These are phyloP conservation scores for Epichloe gansuensis DNA, from an alignment of 2,329 filamentous ascomycete genomes.

Conservation along the genomic window DNA sequence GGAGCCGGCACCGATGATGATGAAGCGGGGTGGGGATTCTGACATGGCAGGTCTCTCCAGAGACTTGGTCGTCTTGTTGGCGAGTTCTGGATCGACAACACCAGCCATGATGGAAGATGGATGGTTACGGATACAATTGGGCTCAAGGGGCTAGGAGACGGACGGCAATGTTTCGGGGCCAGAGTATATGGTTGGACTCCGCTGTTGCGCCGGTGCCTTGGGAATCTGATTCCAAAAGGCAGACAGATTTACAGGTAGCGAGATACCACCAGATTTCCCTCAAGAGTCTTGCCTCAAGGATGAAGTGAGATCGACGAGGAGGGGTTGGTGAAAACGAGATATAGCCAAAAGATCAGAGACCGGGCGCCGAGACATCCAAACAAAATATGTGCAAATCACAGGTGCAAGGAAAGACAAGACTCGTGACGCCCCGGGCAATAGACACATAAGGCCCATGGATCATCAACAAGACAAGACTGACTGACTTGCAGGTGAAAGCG, in stretches of 20 bases:
- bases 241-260: too few species aligned
- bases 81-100: constrained; percentile 14
- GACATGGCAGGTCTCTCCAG: constrained; percentile 34
- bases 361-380: too few species aligned
- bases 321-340: not conserved
- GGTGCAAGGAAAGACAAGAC: not conserved
- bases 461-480: not conserved
- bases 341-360: not conserved
- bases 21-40: constrained; percentile 47
- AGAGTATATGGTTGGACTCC: too few species aligned
- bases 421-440: not conserved
- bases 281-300: too few species aligned
- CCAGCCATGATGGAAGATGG: constrained; percentile 10
- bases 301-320: too few species aligned
- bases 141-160: not conserved
- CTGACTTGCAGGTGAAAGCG: too few species aligned
- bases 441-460: not conserved
- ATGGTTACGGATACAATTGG: not conserved
- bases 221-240: too few species aligned
- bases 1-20: constrained; percentile 74
- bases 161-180: too few species aligned
- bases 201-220: too few species aligned
- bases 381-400: not conserved
- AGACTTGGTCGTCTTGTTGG: constrained; percentile 12
- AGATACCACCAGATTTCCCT: too few species aligned